phyloP scores from a whole-genome alignment of 192 early-diverging fungal genomes.

The Coemansia sp. region DNA sequence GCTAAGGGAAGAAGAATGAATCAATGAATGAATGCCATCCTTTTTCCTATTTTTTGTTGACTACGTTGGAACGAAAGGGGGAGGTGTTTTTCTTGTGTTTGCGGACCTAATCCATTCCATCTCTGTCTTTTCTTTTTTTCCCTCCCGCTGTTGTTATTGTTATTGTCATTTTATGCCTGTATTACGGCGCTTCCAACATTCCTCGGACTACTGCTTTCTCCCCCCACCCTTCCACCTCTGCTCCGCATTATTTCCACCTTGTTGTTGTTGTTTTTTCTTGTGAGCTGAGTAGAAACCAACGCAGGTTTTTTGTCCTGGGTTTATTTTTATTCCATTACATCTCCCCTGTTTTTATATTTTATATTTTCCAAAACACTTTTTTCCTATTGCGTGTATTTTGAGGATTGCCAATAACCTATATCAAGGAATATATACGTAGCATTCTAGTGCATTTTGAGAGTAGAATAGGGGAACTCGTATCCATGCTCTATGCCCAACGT shows the following conservation, averaged over 20 bases:
- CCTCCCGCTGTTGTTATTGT: slow-evolving; percentile 14
- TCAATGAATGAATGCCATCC: background rate
- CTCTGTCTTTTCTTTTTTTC: background rate
- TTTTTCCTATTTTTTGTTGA: background rate
- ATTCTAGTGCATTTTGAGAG: background rate
- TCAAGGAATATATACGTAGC: background rate
- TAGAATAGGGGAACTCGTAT: no score
- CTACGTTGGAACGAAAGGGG: no score
- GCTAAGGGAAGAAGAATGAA: background rate
- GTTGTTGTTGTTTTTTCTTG: no score
- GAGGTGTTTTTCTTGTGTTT: no score
- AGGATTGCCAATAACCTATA: slow-evolving; percentile 2
- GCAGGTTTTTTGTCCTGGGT: no score
- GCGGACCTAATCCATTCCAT: no score
- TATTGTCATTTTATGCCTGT: background rate
- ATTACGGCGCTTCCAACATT: slow-evolving; percentile 11
- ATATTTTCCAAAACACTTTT: no score
- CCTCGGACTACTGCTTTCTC: background rate
- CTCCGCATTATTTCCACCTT: background rate
- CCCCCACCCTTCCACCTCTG: background rate
- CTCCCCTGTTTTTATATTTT: no score
- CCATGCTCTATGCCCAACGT: background rate
- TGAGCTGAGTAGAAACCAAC: no score
- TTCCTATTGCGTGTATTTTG: background rate
- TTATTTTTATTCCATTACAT: no score